Percentiles rank a stretch among this genome's conserved stretches.
phyloP scores from a whole-genome alignment of 2,329 filamentous ascomycete genomes.

The Periglandula ipomoeae region DNA sequence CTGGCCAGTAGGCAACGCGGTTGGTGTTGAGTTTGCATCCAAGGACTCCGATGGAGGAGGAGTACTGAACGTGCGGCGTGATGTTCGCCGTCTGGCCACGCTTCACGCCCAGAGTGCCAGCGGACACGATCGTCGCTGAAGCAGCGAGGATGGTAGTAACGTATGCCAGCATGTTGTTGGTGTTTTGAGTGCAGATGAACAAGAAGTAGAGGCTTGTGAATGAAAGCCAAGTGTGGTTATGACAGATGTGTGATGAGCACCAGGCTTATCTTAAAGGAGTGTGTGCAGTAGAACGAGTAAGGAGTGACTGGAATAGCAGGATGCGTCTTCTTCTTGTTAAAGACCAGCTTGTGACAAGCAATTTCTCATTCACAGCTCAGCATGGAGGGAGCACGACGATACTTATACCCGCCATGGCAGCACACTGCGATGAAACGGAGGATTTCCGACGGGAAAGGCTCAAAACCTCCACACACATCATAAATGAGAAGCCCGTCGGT shows the following conservation, averaged over 20 bases:
- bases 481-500: neutral
- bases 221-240: neutral
- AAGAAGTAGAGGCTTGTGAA: neutral
- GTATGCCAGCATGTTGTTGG: conserved; percentile 17
- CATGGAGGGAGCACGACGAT: neutral
- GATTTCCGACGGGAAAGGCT: neutral
- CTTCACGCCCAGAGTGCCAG: conserved; percentile 15
- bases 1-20: conserved; percentile 53
- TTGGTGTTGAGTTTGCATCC: conserved; percentile 53
- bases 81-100: conserved; percentile 15
- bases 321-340: neutral
- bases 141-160: conserved; percentile 22
- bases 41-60: conserved; percentile 47
- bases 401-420: neutral
- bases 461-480: neutral
- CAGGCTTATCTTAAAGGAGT: neutral
- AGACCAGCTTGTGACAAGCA: neutral
- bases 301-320: neutral
- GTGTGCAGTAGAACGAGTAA: neutral
- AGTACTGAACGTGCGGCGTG: conserved; percentile 49
- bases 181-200: neutral
- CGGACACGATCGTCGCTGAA: conserved; percentile 20
- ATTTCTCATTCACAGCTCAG: neutral
- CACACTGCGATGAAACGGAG: neutral
- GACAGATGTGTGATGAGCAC: neutral